A percentile compares a stretch with the other conserved stretches of the same genome.
phyloP scores from a whole-genome alignment of 2,329 filamentous ascomycete species.

The Botrytis fabae region DNA sequence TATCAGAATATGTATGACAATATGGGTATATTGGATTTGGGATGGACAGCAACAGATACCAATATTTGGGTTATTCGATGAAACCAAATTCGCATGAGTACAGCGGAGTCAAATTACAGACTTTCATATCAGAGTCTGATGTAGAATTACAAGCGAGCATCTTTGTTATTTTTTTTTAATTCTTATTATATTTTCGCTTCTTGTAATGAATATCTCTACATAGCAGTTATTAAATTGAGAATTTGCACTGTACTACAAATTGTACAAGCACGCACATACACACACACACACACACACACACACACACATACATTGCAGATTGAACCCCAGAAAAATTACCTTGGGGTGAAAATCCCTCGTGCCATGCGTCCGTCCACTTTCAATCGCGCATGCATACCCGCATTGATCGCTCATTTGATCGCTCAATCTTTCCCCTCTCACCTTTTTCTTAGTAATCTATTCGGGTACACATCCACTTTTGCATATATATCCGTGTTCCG shows the following conservation, averaged over 20 bases:
- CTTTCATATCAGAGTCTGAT: background rate
- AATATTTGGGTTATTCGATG: background rate
- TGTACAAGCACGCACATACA: background rate
- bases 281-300: no score
- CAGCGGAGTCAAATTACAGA: background rate
- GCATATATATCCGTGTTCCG: background rate
- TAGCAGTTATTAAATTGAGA: background rate
- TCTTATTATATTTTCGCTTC: background rate
- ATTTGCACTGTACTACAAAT: background rate
- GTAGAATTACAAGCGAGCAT: background rate
- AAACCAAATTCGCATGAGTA: conserved; percentile 4
- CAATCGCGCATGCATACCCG: background rate
- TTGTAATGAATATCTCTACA: background rate
- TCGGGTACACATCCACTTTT: background rate
- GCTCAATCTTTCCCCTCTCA: background rate
- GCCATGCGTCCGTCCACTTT: background rate
- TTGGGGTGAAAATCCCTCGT: background rate
- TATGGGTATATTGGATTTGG: background rate
- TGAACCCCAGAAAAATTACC: background rate
- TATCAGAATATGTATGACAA: background rate
- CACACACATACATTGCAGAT: background rate
- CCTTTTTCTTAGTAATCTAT: background rate
- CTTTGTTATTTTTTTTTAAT: background rate
- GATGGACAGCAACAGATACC: conserved; percentile 8
- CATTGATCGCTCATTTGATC: background rate